Evolutionary conservation across 163 green algal species (phyloP).

Genomic region (Smithsoniella earleae): DNA sequence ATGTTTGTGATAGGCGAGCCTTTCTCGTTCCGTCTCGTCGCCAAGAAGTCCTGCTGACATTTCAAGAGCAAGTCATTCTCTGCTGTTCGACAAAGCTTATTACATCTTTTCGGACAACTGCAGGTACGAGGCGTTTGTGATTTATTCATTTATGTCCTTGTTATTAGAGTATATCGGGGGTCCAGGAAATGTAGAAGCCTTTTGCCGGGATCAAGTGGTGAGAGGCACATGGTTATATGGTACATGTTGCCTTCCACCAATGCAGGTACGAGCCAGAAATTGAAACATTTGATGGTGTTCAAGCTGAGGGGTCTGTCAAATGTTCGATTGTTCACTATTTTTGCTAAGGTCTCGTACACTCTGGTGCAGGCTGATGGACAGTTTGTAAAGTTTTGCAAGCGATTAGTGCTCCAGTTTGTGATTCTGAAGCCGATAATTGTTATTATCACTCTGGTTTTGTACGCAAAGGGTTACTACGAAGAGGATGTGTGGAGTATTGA

Average conservation of each 20-base stretch:
- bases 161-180: conserved; percentile 91
- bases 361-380: conserved; percentile 56
- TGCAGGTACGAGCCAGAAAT: conserved; percentile 43
- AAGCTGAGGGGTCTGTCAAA: too few species aligned
- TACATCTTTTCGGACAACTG: background rate
- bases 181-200: conserved; percentile 73
- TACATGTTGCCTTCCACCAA: conserved; percentile 83
- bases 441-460: conserved; percentile 69
- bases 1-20: background rate
- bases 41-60: background rate
- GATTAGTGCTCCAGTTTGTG: conserved; percentile 91
- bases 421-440: conserved; percentile 86
- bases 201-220: conserved; percentile 71
- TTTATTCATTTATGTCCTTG: conserved; percentile 96
- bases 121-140: conserved; percentile 95
- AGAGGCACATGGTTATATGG: conserved; percentile 63
- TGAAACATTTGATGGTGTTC: too few species aligned
- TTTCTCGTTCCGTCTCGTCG: background rate
- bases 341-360: too few species aligned
- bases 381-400: conserved; percentile 87
- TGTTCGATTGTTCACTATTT: too few species aligned
- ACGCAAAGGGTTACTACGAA: conserved; percentile 57
- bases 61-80: background rate
- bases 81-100: background rate
- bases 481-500: conserved; percentile 60